A percentile compares a stretch with the other conserved stretches of the same genome.
These are phyloP conservation scores for Annulohypoxylon nitens DNA, from an alignment of 495 filamentous ascomycete genomes.

Conservation along the genomic window DNA sequence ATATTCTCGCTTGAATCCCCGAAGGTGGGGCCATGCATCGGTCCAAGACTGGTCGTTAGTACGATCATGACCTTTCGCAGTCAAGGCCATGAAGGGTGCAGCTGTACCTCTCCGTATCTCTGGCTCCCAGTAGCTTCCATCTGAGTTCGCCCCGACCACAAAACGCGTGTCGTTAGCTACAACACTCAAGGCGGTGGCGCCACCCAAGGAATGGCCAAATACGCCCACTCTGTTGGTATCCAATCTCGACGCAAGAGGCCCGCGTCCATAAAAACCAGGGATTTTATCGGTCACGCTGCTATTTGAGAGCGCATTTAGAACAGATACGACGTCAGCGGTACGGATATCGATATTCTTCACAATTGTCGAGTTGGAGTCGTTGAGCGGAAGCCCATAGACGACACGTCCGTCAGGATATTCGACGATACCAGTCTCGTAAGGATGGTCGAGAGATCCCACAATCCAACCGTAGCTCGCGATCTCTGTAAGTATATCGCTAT, in stretches of 20 bases:
- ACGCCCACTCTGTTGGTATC: constrained; percentile 52
- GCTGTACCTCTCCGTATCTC: constrained; percentile 31
- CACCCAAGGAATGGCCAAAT: constrained; percentile 69
- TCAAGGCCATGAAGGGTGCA: constrained; percentile 22
- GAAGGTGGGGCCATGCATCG: constrained; percentile 1
- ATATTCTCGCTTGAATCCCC: constrained; percentile 28
- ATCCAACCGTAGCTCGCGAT: constrained; percentile 64
- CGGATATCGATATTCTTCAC: constrained; percentile 43
- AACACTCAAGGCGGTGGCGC: constrained; percentile 56
- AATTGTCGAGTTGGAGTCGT: constrained; percentile 14
- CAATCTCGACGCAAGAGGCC: not conserved
- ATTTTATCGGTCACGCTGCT: not conserved
- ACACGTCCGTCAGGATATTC: constrained; percentile 62
- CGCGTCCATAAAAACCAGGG: not conserved
- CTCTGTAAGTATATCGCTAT: constrained; percentile 57
- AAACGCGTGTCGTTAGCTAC: constrained; percentile 55
- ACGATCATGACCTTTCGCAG: constrained; percentile 16
- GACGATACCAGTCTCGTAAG: constrained; percentile 59
- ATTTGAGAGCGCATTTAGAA: constrained; percentile 52
- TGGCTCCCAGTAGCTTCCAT: constrained; percentile 57
- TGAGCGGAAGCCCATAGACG: constrained; percentile 36
- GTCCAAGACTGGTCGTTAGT: not conserved
- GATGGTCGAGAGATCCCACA: constrained; percentile 63
- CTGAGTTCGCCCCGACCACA: constrained; percentile 62
- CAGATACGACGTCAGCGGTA: constrained; percentile 54